phyloP scores from a whole-genome alignment of 2,329 filamentous ascomycete genomes.

The Plenodomus biglobosus region DNA sequence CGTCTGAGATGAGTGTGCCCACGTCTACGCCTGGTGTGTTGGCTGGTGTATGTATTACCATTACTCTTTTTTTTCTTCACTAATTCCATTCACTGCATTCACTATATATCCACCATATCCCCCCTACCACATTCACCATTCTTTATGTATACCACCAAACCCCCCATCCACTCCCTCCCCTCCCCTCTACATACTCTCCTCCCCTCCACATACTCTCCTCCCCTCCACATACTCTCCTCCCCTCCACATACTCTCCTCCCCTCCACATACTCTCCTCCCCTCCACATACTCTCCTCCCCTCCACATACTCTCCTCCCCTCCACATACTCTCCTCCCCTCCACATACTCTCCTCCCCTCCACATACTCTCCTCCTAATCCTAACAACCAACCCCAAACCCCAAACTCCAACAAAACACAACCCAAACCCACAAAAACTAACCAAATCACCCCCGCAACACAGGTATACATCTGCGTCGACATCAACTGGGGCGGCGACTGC shows the following conservation, averaged over 20 bases:
- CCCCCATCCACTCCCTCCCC: too few relatives aligned
- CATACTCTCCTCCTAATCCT: not conserved
- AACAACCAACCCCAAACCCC: not conserved
- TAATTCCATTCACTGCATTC: too few relatives aligned
- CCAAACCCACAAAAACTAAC: too few relatives aligned
- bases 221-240: too few relatives aligned
- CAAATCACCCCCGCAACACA: conserved; percentile 4
- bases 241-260: not conserved
- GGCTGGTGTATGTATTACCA: conserved; percentile 4
- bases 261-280: not conserved
- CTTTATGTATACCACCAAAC: too few relatives aligned
- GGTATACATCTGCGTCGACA: conserved; percentile 32
- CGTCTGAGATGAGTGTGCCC: not conserved
- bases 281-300: too few relatives aligned
- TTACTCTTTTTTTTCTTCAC: too few relatives aligned
- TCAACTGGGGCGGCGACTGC: conserved; percentile 28
- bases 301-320: not conserved
- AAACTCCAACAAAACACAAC: too few relatives aligned
- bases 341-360: not conserved
- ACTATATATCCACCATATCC: too few relatives aligned
- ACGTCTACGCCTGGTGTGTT: not conserved
- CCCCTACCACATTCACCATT: too few relatives aligned
- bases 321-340: too few relatives aligned
- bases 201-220: too few relatives aligned
- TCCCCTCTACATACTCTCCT: not conserved